These are phyloP conservation scores for Orbilia quercus DNA, from an alignment of 2,329 filamentous ascomycete genomes.

Conservation along the genomic window DNA sequence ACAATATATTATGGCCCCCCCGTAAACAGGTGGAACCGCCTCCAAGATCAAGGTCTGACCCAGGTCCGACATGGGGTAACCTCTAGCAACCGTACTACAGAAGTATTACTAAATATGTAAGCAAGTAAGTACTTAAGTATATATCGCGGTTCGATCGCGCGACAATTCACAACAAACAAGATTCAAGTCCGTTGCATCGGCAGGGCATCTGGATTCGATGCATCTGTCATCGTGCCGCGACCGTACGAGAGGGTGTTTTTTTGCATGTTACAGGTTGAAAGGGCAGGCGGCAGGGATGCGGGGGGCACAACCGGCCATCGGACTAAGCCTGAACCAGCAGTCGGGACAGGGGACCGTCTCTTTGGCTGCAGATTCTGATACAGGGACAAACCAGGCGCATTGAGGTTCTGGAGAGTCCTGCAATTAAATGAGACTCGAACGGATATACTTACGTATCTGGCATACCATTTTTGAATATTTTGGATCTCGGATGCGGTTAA, in stretches of 20 bases:
- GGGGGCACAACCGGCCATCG: slow-evolving; percentile 31
- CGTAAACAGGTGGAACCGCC: slow-evolving; percentile 24
- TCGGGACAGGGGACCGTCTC: slow-evolving; percentile 1
- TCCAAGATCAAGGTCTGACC: slow-evolving; percentile 31
- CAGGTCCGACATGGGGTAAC: no score
- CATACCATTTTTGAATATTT: slow-evolving; percentile 12
- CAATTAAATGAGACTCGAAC: no score
- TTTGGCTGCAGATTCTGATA: slow-evolving; percentile 53
- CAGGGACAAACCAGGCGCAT: slow-evolving; percentile 50
- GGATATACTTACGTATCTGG: no score
- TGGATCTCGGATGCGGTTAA: slow-evolving; percentile 24
- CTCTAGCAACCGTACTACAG: no score
- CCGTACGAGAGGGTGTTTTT: slow-evolving; percentile 5
- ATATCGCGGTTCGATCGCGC: no score
- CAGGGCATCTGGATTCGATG: neutral
- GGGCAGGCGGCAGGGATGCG: slow-evolving; percentile 38
- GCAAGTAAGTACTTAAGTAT: no score
- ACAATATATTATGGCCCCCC: no score
- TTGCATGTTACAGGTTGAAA: slow-evolving; percentile 54
- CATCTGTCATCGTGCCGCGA: slow-evolving; percentile 18
- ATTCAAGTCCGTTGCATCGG: neutral
- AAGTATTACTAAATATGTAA: no score
- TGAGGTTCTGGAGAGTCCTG: slow-evolving; percentile 38
- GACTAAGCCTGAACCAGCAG: slow-evolving; percentile 48
- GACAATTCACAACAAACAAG: no score